These are phyloP conservation scores for Fusarium sp. DNA, from an alignment of 2,329 filamentous ascomycete genomes.

Conservation along the genomic window DNA sequence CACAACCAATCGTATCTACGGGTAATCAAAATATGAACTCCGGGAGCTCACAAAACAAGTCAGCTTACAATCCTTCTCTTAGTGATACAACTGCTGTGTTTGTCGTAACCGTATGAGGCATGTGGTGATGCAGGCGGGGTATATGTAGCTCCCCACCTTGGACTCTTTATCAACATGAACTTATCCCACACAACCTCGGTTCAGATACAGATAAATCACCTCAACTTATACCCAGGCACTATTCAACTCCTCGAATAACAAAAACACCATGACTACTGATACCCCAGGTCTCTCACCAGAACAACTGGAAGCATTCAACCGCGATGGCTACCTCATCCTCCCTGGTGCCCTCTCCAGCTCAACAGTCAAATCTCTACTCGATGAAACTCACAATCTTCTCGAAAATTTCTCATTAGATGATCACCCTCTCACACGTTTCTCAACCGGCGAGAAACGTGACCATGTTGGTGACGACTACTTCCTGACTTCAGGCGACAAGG, in stretches of 20 bases:
- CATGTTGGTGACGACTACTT: slow-evolving; percentile 98
- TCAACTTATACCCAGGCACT: neutral
- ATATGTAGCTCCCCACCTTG: slow-evolving; percentile 33
- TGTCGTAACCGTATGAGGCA: slow-evolving; percentile 1
- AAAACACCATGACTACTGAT: slow-evolving; percentile 28
- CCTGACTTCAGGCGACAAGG: slow-evolving; percentile 86
- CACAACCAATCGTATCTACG: neutral
- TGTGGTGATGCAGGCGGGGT: slow-evolving; percentile 37
- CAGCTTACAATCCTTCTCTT: neutral
- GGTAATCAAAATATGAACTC: neutral
- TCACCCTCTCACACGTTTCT: slow-evolving; percentile 95
- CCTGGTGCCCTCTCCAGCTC: slow-evolving; percentile 76
- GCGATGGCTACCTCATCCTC: slow-evolving; percentile 91
- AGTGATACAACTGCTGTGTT: neutral
- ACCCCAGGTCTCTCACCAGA: slow-evolving; percentile 71
- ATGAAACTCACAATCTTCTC: slow-evolving; percentile 80
- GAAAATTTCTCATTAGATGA: slow-evolving; percentile 79
- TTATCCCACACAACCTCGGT: slow-evolving; percentile 26
- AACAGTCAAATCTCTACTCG: slow-evolving; percentile 76
- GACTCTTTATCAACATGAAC: slow-evolving; percentile 23
- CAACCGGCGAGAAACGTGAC: slow-evolving; percentile 78
- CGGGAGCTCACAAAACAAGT: neutral
- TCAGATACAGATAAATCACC: neutral
- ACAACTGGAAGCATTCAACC: slow-evolving; percentile 78
- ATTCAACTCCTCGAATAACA: no score